A percentile compares a stretch with the other conserved stretches of the same genome.
Conservation (phyloP, 345 rosid species). For the Gossypium mustelinum region DNA sequence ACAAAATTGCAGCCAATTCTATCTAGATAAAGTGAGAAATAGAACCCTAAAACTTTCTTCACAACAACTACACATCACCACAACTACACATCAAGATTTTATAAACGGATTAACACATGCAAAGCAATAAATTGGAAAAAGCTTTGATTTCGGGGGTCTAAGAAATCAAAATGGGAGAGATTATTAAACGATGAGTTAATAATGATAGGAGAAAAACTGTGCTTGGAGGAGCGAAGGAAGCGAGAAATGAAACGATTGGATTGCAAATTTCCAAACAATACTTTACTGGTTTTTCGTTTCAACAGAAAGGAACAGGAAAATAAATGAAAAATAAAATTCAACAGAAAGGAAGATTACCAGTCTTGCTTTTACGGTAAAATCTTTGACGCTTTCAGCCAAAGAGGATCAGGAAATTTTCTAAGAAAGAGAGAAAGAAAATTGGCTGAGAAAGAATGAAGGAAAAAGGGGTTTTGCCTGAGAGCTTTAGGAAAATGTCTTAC, state of each 20-base stretch:
- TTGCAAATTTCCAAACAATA: not conserved
- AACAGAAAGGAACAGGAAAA: not conserved
- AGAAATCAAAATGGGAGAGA: conserved; percentile 10
- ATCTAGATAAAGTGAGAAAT: not conserved
- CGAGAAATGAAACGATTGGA: not conserved
- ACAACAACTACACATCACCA: not conserved
- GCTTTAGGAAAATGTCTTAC: no score
- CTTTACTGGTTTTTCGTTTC: not conserved
- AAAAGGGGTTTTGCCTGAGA: no score
- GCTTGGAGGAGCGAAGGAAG: no score
- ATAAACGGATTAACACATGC: no score
- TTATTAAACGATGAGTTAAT: not conserved
- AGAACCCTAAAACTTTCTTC: not conserved
- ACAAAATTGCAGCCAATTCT: not conserved
- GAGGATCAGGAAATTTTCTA: no score
- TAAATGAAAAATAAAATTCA: no score
- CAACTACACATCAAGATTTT: not conserved
- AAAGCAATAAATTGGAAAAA: conserved; percentile 14
- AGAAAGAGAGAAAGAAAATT: no score
- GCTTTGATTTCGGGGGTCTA: conserved; percentile 15
- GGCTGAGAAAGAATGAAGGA: no score
- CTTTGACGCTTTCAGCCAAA: no score
- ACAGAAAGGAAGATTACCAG: no score
- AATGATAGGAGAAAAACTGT: not conserved
- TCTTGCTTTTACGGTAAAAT: no score